Evolutionary conservation across 306 rosid species (phyloP).

Genomic region (Trifolium fragiferum): DNA sequence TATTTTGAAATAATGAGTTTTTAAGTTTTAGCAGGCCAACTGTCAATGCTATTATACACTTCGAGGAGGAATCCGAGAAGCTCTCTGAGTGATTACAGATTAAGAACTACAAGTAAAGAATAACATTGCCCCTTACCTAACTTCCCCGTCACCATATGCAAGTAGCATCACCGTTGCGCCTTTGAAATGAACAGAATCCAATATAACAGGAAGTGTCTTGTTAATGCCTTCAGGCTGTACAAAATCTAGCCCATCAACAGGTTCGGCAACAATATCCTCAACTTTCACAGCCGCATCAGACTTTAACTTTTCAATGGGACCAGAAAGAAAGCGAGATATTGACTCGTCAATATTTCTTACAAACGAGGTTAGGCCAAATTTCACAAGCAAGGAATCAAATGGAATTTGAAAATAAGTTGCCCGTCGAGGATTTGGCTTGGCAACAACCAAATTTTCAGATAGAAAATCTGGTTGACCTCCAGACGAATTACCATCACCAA

Average conservation of each 20-base stretch:
- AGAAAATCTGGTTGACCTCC: conserved; percentile 45
- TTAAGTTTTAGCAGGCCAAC: conserved; percentile 16
- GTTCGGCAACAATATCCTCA: conserved; percentile 66
- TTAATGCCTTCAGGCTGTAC: conserved; percentile 60
- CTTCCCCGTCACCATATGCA: conserved; percentile 92
- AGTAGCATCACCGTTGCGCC: conserved; percentile 89
- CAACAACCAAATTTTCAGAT: conserved; percentile 48
- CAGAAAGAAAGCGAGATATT: conserved; percentile 49
- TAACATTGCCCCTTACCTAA: conserved; percentile 63
- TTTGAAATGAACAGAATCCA: conserved; percentile 85
- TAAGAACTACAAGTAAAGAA: conserved; percentile 28
- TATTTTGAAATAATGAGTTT: conserved; percentile 7
- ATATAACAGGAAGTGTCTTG: conserved; percentile 64
- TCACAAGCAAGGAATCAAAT: conserved; percentile 50
- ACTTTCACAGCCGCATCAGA: conserved; percentile 55
- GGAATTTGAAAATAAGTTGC: conserved; percentile 46
- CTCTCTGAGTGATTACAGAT: conserved; percentile 24
- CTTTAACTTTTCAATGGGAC: conserved; percentile 57
- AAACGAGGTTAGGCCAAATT: conserved; percentile 52
- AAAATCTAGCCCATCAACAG: conserved; percentile 55
- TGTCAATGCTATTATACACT: conserved; percentile 10
- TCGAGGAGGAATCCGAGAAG: conserved; percentile 21
- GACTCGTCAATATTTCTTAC: conserved; percentile 54
- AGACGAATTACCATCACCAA: conserved; percentile 34
- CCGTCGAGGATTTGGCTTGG: conserved; percentile 42